Base-by-base conservation (phyloP, 345 rosid species). In the Camelina sativa region DNA sequence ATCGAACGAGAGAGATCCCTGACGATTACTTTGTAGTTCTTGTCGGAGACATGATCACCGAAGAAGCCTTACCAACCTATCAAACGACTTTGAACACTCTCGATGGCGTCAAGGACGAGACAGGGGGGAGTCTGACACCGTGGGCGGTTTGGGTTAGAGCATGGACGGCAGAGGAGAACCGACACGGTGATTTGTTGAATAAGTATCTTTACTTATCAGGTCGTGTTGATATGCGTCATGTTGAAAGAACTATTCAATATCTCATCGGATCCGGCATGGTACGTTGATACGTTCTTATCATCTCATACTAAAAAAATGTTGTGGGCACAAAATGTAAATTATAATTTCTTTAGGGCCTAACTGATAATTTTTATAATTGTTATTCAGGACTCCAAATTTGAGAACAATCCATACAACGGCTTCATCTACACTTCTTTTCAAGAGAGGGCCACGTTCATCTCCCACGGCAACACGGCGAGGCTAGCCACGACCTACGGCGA, bases 51-150 rank as follows among this genome's bases (percentile, higher is more conserved):
- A 77, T 64, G 92, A 79, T 89, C 84, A 87, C 95, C 0, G 95
- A 89, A 72, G 92, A 87, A 70, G 90, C 96, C 1, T 87, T 89
- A 46, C 96, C 96, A 2, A 86, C 96, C 55, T 88, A 88, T 68
- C 92, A 86, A 69, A 82, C 92, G 16, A 85, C 85, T 82, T 71
- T 90, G 34, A 88, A 90, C 55, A 88, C 92, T 15, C 67, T 88
- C 1, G 96, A 90, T 62, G 79, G 79, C 3, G 62, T 50, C 28
- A 67, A 62, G 28, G 73, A 76, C 44, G 79, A 76, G 46, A 76
- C 73, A 11, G 72, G 79, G 1, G 73, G 52, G 2, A 75, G 79
- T 47, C 12, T 65, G 35, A 80, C 77, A n/a, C 61, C 87, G 19
- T 85, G 87, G 87, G 87, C 87, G 11, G 17, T 82, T 41, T 85